Base-by-base conservation (phyloP, 2,329 filamentous ascomycete genomes). In the Aspergillus tubingensis region DNA sequence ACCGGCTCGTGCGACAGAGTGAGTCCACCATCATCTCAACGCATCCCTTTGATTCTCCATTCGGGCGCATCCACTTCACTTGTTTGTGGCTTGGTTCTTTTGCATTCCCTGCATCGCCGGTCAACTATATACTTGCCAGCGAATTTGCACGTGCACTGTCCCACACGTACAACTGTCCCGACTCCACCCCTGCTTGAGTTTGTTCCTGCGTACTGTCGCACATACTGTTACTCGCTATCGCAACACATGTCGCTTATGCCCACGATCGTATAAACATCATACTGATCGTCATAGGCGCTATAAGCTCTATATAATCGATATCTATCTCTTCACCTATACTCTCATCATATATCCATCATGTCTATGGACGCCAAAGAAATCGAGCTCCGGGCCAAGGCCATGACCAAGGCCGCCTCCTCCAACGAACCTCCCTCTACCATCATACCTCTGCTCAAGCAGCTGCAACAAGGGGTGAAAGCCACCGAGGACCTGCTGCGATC, bases 401-500 rank as follows among this genome's bases (percentile, higher is more conserved):
- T 98, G 72, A 86, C 85, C 69, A 96, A 96, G 80, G 91, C 91
- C 23, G 83, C 91, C 47, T 81, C 83, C 50, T 86, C 88, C 59
- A 91, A 91, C 72, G 91, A 96, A 71, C 87, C 92, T 4, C 73
- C 91, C 25, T 79, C 88, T 43, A 89, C 86, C 62, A 85, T 96
- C 54, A 81, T 96, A 58, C 82, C 85, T 55, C 83, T 98, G 63
- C 82, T 99, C 56, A 88, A 89, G 70, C 86, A 88, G 54, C 83
- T 98, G 41, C 91, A 94, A 79, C 88, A 88, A 70, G 90, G 91
- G 63, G 88, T 94, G 38, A 85, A 86, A 50, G 91, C 93, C 8
- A 95, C 91, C 2, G 95, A 99, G 79, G 92, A 97, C 68, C 85
- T 96, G 68, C 82, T 99, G 66, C 88, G 94, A 72, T 90, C 90